These are phyloP conservation scores for Collybiopsis confluens DNA, from an alignment of 768 basidiomycete species.

Conservation along the genomic window DNA sequence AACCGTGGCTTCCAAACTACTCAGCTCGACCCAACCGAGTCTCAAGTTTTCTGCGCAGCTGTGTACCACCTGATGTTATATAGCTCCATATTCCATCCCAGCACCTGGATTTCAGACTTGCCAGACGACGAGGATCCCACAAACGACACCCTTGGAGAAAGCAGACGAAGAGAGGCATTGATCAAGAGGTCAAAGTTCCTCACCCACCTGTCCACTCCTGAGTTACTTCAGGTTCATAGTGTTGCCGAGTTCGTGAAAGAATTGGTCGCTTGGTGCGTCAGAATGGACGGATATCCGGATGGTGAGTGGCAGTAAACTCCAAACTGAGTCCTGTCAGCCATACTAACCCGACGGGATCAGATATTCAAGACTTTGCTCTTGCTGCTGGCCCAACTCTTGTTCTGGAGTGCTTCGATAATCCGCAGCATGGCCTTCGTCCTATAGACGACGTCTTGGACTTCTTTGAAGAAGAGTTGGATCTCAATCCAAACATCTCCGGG, in stretches of 20 bases:
- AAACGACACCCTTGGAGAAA: background rate
- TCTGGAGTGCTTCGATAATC: background rate
- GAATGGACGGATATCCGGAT: background rate
- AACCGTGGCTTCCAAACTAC: constrained; percentile 28
- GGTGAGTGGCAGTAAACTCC: background rate
- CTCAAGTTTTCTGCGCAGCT: constrained; percentile 13
- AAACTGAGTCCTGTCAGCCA: background rate
- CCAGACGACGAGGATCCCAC: background rate
- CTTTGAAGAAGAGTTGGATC: constrained; percentile 1
- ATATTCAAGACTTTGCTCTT: constrained; percentile 2
- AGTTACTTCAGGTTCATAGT: constrained; percentile 9
- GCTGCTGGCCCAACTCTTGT: constrained; percentile 5
- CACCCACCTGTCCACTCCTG: constrained; percentile 5
- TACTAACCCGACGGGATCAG: background rate
- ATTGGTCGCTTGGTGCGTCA: background rate
- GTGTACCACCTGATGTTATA: constrained; percentile 12
- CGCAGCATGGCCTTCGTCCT: background rate
- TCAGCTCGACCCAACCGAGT: constrained; percentile 25
- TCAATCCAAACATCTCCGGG: background rate
- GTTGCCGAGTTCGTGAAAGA: constrained; percentile 9
- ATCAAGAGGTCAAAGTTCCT: constrained; percentile 1
- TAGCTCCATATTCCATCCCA: background rate
- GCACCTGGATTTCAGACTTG: background rate
- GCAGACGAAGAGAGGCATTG: background rate
- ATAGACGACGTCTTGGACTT: constrained; percentile 1